Base-by-base conservation (phyloP, 2,329 filamentous ascomycete genomes). In the Fusarium coffeatum region DNA sequence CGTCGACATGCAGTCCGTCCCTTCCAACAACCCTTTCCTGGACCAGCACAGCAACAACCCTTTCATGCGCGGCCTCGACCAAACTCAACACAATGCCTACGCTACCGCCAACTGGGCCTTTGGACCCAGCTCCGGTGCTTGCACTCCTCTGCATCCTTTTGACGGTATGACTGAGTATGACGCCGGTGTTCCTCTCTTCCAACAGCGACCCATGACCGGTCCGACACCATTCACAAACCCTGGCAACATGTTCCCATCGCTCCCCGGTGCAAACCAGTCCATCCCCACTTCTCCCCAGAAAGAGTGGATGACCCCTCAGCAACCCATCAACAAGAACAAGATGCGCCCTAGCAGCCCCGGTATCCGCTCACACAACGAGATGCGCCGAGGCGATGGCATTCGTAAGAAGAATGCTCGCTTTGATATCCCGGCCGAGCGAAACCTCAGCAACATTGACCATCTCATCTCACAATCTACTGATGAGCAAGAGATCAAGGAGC, bases 371-470 rank as follows among this genome's bases (percentile, higher is more conserved):
- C 92, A 92, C 83, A 93, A 94, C 66, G 91, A 94, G 59, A 84
- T 93, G 80, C 87, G 89, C 67, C 88, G 93, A 73, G 90, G 93
- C 59, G 94, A 97, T 74, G 93, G 96, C 66, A 97, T 98, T 80
- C 89, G 96, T 76, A 99, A 99, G 90, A 98, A 98, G 91, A 99
- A 98, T 78, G 94, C 94, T 71, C 92, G 95, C 73, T 98, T 98
- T 81, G 95, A 98, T 77, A 99, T 99, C 73, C 96, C 96, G 12
- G 90, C 93, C 46, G 96, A 98, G 83, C 89, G 94, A 68, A 98
- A 94, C 77, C 88, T 99, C 74, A 90, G 88, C 85, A 98, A 97
- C 83, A 98, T 99, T 81, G 96, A 99, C 80, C 88, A 93, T 66
- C 87, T 98, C 77, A 98, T 99, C 80, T 87, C 91, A 55, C 90